Conservation (phyloP, 352 stramenopile genomes). For the Phytophthora ohioensis region DNA sequence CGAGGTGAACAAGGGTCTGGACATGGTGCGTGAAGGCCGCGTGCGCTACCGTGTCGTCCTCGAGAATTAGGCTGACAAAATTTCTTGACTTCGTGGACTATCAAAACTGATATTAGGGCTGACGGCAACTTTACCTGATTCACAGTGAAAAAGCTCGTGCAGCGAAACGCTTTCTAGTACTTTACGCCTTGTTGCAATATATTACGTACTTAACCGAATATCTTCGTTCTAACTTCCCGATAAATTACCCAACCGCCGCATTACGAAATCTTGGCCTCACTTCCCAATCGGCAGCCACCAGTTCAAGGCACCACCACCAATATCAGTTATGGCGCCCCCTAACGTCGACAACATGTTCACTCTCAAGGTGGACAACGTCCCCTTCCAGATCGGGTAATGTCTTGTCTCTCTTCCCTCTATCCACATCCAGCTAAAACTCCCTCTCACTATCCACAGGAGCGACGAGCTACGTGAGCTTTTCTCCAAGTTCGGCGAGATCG, state of each 20-base stretch:
- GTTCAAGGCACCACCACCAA: not conserved
- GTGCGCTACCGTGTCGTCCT: slow-evolving; percentile 39
- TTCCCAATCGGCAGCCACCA: slow-evolving; percentile 25
- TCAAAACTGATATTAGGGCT: too few species aligned
- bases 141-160: too few species aligned
- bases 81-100: too few species aligned
- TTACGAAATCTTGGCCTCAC: slow-evolving; percentile 10
- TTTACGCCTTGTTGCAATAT: too few species aligned
- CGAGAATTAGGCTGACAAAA: slow-evolving; percentile 29
- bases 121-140: too few species aligned
- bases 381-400: slow-evolving; percentile 75
- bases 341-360: slow-evolving; percentile 88
- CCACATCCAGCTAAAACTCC: not conserved
- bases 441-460: slow-evolving; percentile 27
- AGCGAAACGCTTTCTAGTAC: too few species aligned
- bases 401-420: slow-evolving; percentile 4
- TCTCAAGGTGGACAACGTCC: slow-evolving; percentile 92
- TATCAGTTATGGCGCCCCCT: slow-evolving; percentile 62
- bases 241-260: not conserved
- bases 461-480: slow-evolving; percentile 75
- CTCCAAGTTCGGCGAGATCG: slow-evolving; percentile 80
- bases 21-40: slow-evolving; percentile 21
- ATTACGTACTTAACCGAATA: not conserved
- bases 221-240: not conserved
- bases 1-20: slow-evolving; percentile 25